These are phyloP conservation scores for Lachancea waltii DNA, from an alignment of 805 yeast genomes.

Conservation along the genomic window DNA sequence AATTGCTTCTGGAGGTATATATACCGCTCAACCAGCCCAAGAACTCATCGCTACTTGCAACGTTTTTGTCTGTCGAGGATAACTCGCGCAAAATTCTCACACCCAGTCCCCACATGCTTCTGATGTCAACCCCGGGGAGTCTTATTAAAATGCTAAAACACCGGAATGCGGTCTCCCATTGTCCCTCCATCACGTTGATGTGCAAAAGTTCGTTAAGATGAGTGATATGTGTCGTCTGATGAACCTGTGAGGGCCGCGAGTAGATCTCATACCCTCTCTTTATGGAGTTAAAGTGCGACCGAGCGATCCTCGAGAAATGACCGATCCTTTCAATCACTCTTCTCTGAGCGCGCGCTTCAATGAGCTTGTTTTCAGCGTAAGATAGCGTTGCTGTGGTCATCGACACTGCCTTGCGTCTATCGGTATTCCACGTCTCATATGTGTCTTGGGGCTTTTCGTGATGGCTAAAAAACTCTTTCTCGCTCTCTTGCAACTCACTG, in stretches of 20 bases:
- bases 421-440: slow-evolving; percentile 28
- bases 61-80: slow-evolving; percentile 4
- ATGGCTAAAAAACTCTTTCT: slow-evolving; percentile 20
- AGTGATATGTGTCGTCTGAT: slow-evolving; percentile 19
- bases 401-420: slow-evolving; percentile 14
- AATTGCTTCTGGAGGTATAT: slow-evolving; percentile 20
- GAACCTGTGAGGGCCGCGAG: slow-evolving; percentile 9
- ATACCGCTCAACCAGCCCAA: slow-evolving; percentile 27
- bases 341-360: slow-evolving; percentile 14
- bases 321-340: slow-evolving; percentile 13
- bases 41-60: slow-evolving; percentile 17
- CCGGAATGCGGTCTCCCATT: slow-evolving; percentile 53
- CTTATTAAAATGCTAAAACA: slow-evolving; percentile 46
- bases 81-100: slow-evolving; percentile 41
- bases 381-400: slow-evolving; percentile 18
- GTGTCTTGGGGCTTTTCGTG: slow-evolving; percentile 29
- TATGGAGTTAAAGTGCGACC: slow-evolving; percentile 14
- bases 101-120: slow-evolving; percentile 60
- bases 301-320: slow-evolving; percentile 13
- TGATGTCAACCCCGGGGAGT: slow-evolving; percentile 44
- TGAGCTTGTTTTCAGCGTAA: slow-evolving; percentile 15
- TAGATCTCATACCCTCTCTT: slow-evolving; percentile 20
- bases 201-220: slow-evolving; percentile 42
- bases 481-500: slow-evolving; percentile 9
- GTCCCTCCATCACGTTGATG: slow-evolving; percentile 38